Evolutionary conservation across 2,329 filamentous ascomycete genomes (phyloP).

Genomic region (Biscogniauxia mediterranea): DNA sequence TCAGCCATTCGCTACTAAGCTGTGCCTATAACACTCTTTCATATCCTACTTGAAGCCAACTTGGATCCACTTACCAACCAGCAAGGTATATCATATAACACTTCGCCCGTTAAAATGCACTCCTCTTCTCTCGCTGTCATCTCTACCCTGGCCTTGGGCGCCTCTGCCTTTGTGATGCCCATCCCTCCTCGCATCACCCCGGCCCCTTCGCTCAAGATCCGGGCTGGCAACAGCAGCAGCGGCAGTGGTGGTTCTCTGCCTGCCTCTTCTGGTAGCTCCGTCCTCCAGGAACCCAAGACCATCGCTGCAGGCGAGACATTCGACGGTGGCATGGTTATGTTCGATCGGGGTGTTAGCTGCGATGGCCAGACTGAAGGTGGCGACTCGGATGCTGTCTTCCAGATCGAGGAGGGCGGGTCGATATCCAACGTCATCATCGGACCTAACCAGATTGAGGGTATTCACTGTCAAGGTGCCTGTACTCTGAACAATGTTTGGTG

Average conservation of each 20-base stretch:
- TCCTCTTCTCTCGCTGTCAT: not conserved
- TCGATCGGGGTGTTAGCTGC: constrained; percentile 21
- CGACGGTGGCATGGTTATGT: constrained; percentile 24
- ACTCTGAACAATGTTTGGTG: constrained; percentile 46
- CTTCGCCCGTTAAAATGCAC: not conserved
- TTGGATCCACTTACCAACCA: not conserved
- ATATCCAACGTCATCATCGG: constrained; percentile 48
- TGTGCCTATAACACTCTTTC: not conserved
- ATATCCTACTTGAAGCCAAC: not conserved
- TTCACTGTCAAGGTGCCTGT: constrained; percentile 45
- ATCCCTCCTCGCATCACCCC: not conserved
- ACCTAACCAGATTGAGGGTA: constrained; percentile 43
- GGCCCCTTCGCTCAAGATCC: not conserved
- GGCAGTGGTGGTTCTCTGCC: constrained; percentile 14
- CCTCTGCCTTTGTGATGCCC: not conserved
- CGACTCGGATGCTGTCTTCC: constrained; percentile 23
- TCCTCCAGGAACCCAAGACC: constrained; percentile 17
- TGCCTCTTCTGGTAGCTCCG: constrained; percentile 28
- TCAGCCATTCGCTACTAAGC: not conserved
- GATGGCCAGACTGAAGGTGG: constrained; percentile 23
- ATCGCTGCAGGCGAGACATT: constrained; percentile 20
- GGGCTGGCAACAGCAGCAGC: not conserved
- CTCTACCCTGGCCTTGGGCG: not conserved
- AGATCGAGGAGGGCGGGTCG: constrained; percentile 38
- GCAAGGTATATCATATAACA: not conserved